Evolutionary conservation across 768 basidiomycete genomes (phyloP), one percentile per base, ranked within the genome.

Genomic region (Chalciporus chontae): DNA sequence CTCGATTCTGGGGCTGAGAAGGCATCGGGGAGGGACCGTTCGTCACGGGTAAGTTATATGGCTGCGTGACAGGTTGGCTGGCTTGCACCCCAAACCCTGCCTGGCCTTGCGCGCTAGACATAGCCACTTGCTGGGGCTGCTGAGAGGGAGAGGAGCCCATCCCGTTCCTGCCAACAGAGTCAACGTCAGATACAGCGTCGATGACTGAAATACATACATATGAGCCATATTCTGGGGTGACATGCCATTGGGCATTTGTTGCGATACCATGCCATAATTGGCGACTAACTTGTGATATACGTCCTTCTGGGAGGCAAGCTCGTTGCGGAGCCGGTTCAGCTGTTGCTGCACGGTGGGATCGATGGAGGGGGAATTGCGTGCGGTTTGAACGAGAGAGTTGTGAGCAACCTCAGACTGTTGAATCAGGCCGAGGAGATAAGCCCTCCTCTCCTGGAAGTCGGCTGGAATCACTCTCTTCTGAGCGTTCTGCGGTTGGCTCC

Each of bases 261-360:
- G 67, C 19, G 55, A 42, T 41, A 59, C 32, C 19, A 58, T 42
- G 13, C 65, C 63, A 17, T 66, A 57, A 42, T 68, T 63, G 19
- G 59, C 45, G 5, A 70, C 44, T 38, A 80, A 59, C 50, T 71
- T 75, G 43, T 43, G 43, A 31, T 73, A 60, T 44, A 70, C 45
- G 0, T 80, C 78, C 65, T 71, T 77, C 54, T 69, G 70, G 23
- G 23, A 43, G 39, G 56, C 57, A 15, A 62, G 43, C 38, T 70
- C 67, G 7, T 5, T 0, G 5, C 60, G 64, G 23, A 56, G 47
- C 18, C 58, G 53, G 27, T 2, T 37, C 15, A 69, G 18, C 51
- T 52, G 51, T 48, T 52, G 54, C 21, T 57, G 52, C 11, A 52
- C n/a, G 4, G 13, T 23, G 18, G 50, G 48, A 18, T 71, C 68